A percentile compares a stretch with the other conserved stretches of the same genome.
Evolutionary conservation across 1,139 yeast genomes (phyloP).

Genomic region (Lodderomyces pseudojiufengensis): DNA sequence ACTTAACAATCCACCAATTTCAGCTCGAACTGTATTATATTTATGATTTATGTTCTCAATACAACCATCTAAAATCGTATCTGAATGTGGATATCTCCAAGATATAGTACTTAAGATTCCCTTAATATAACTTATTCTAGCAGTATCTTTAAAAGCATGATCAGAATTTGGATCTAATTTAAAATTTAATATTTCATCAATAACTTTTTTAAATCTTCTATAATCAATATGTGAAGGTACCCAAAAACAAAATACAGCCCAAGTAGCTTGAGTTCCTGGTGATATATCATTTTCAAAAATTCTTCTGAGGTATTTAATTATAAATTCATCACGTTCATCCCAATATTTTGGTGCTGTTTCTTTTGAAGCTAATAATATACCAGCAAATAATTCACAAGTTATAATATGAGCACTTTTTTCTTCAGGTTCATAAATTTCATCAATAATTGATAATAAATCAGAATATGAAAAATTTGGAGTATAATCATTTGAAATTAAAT

Average conservation of each 20-base stretch:
- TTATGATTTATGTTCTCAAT: conserved; percentile 54
- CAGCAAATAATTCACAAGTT: conserved; percentile 58
- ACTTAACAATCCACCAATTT: conserved; percentile 63
- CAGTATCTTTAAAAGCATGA: conserved; percentile 65
- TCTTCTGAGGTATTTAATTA: conserved; percentile 39
- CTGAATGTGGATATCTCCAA: conserved; percentile 57
- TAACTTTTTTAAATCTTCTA: conserved; percentile 60
- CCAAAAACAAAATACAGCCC: conserved; percentile 81
- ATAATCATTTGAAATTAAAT: conserved; percentile 43
- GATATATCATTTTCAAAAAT: conserved; percentile 61
- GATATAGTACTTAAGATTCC: conserved; percentile 53
- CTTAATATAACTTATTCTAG: conserved; percentile 57
- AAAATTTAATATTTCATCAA: conserved; percentile 44
- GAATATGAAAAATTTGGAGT: conserved; percentile 30
- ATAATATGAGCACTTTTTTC: conserved; percentile 65
- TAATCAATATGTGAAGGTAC: conserved; percentile 61
- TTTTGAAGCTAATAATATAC: conserved; percentile 51
- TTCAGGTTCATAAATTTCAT: conserved; percentile 52
- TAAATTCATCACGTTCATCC: conserved; percentile 43
- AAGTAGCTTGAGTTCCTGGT: conserved; percentile 71
- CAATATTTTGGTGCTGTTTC: conserved; percentile 23
- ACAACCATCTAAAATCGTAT: conserved; percentile 44
- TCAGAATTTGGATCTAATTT: conserved; percentile 51
- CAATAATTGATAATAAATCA: conserved; percentile 50
- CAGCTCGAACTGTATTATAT: conserved; percentile 73